phyloP scores from a whole-genome alignment of 352 stramenopile genomes.

The Phytopythium cucurbitacearum region DNA sequence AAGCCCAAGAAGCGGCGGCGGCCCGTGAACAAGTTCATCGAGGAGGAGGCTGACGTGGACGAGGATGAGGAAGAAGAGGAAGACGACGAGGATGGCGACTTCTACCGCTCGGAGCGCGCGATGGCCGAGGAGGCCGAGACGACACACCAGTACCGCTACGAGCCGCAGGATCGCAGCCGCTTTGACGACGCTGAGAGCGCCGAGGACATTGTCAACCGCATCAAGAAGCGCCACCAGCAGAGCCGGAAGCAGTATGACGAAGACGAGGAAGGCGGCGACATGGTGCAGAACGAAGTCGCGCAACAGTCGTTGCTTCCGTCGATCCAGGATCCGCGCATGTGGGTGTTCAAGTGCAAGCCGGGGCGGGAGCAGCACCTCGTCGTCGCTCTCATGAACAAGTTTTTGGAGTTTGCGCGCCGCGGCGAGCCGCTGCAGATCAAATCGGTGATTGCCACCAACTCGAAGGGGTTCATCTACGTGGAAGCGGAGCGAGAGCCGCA shows the following conservation, averaged over 20 bases:
- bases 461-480: conserved; percentile 89
- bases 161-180: conserved; percentile 65
- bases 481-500: conserved; percentile 84
- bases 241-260: conserved; percentile 83
- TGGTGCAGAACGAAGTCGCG: conserved; percentile 82
- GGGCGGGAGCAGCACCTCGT: conserved; percentile 85
- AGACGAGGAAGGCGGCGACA: conserved; percentile 77
- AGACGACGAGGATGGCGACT: conserved; percentile 73
- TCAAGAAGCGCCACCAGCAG: conserved; percentile 87
- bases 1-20: conserved; percentile 86
- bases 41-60: conserved; percentile 85
- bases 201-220: conserved; percentile 83
- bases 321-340: conserved; percentile 87
- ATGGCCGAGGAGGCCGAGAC: conserved; percentile 76
- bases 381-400: conserved; percentile 89
- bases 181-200: conserved; percentile 80
- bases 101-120: conserved; percentile 71
- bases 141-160: conserved; percentile 62
- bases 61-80: conserved; percentile 87
- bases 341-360: conserved; percentile 90
- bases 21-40: conserved; percentile 87
- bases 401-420: conserved; percentile 79
- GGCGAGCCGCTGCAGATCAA: conserved; percentile 84
- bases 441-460: conserved; percentile 83
- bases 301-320: conserved; percentile 86